Evolutionary conservation across 306 rosid species (phyloP).

Genomic region (Clitoria ternatea): DNA sequence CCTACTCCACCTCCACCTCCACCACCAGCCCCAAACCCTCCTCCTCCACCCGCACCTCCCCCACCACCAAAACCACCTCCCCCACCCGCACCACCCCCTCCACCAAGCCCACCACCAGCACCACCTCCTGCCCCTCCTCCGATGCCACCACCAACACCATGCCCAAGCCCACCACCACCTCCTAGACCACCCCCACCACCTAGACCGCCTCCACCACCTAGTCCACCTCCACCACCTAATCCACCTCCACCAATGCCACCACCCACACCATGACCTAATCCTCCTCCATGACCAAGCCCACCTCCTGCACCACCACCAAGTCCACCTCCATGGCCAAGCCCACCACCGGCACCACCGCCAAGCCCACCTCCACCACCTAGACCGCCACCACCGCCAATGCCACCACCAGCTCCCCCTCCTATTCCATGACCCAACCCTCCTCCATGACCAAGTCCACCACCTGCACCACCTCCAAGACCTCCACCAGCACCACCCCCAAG

Average conservation of each 20-base stretch:
- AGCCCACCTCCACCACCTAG: neutral
- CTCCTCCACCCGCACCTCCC: neutral
- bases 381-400: conserved; percentile 7
- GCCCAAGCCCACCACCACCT: neutral
- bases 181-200: conserved; percentile 27
- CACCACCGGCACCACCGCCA: neutral
- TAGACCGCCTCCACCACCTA: neutral
- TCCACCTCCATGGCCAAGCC: conserved; percentile 15
- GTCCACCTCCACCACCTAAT: neutral
- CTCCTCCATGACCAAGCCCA: neutral
- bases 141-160: neutral
- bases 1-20: neutral
- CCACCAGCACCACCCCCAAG: conserved; percentile 15
- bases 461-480: neutral
- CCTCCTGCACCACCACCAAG: conserved; percentile 26
- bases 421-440: neutral
- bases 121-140: neutral
- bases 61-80: neutral
- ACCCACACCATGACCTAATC: neutral
- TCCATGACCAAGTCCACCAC: neutral
- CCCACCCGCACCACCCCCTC: neutral
- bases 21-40: neutral
- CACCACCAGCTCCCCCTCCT: neutral
- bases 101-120: neutral
- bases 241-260: conserved; percentile 1